These are phyloP conservation scores for Kodamaea laetipori DNA, from an alignment of 805 yeast genomes.

Conservation along the genomic window DNA sequence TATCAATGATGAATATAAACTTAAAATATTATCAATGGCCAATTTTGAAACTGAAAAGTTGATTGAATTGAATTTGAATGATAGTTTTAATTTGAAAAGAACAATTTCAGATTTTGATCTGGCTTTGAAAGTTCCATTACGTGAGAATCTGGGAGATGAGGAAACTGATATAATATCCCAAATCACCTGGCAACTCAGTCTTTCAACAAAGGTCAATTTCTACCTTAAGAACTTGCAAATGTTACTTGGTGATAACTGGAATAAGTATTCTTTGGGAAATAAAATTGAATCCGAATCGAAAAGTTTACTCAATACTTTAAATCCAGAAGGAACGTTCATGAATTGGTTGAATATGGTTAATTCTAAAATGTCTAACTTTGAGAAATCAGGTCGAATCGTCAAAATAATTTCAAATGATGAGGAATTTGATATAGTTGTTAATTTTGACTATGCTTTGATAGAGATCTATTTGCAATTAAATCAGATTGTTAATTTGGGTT, in stretches of 20 bases:
- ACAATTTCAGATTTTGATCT: conserved; percentile 1
- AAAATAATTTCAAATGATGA: conserved; percentile 14
- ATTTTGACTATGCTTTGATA: conserved; percentile 50
- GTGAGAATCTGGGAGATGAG: neutral
- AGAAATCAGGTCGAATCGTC: conserved; percentile 13
- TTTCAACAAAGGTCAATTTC: conserved; percentile 25
- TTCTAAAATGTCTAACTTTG: conserved; percentile 8
- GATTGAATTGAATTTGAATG: conserved; percentile 3
- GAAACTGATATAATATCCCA: conserved; percentile 5
- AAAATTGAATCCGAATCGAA: conserved; percentile 50
- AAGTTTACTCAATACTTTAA: neutral
- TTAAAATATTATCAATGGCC: conserved; percentile 33
- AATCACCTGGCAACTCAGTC: conserved; percentile 13
- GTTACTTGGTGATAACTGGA: conserved; percentile 41
- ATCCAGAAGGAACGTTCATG: conserved; percentile 6
- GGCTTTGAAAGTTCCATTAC: conserved; percentile 3
- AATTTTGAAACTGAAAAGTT: conserved; percentile 14
- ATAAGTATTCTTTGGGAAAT: conserved; percentile 51
- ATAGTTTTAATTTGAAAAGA: conserved; percentile 19
- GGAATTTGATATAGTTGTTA: conserved; percentile 37
- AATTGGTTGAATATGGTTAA: conserved; percentile 2
- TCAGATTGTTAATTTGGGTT: conserved; percentile 50
- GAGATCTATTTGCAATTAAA: conserved; percentile 55
- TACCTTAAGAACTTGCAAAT: conserved; percentile 25
- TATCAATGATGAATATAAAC: conserved; percentile 39